phyloP scores from a whole-genome alignment of 2,329 filamentous ascomycete genomes.

The Hawksworthiomyces lignivorus region DNA sequence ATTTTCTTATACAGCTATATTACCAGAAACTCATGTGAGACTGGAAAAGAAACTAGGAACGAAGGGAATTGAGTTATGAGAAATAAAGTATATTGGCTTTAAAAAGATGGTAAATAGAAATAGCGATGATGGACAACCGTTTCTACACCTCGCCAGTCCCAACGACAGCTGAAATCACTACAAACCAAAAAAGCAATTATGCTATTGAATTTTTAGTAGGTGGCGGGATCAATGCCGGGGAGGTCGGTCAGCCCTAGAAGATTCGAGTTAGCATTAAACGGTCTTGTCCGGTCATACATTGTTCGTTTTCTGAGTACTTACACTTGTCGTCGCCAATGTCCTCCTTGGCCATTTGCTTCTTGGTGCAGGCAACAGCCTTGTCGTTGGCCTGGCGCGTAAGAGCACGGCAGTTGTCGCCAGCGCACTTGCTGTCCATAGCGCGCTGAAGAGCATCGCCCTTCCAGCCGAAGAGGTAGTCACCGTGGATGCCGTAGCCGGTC shows the following conservation, averaged over 20 bases:
- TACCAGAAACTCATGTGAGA: too few species aligned
- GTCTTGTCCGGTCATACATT: not conserved
- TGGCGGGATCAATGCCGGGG: slow-evolving; percentile 9
- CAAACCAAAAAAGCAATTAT: too few species aligned
- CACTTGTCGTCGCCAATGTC: slow-evolving; percentile 15
- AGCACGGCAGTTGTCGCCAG: slow-evolving; percentile 16
- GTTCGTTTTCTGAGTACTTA: not conserved
- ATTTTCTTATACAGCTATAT: too few species aligned
- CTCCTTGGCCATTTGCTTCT: slow-evolving; percentile 16
- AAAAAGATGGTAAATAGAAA: too few species aligned
- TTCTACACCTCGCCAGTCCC: too few species aligned
- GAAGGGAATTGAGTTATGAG: too few species aligned
- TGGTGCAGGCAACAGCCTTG: slow-evolving; percentile 17
- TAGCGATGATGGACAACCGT: too few species aligned
- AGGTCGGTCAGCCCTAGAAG: slow-evolving; percentile 8
- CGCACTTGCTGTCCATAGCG: slow-evolving; percentile 18
- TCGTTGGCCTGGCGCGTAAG: slow-evolving; percentile 17
- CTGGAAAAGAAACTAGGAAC: too few species aligned
- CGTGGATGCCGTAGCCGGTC: slow-evolving; percentile 18
- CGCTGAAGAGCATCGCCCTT: slow-evolving; percentile 16
- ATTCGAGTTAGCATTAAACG: slow-evolving; percentile 3
- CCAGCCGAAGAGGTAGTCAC: slow-evolving; percentile 19
- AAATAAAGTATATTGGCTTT: too few species aligned
- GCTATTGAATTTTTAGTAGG: too few species aligned
- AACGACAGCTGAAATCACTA: too few species aligned